Evolutionary conservation across 768 basidiomycete species (phyloP).

Genomic region (Phylloporus sp.): DNA sequence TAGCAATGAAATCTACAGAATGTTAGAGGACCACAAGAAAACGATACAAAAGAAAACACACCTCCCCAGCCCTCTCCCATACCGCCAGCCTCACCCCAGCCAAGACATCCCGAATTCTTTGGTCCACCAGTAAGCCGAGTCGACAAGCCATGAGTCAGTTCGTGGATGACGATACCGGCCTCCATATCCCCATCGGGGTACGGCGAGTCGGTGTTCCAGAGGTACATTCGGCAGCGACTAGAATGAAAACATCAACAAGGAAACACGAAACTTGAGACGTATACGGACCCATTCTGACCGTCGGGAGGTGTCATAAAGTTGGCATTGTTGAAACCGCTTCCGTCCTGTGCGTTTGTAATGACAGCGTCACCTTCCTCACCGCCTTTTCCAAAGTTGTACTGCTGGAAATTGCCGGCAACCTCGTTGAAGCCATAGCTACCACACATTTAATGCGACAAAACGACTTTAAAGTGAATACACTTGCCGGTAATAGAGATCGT

Average conservation of each 20-base stretch:
- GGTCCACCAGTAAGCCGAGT: constrained; percentile 95
- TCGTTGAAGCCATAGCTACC: constrained; percentile 88
- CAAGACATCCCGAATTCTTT: constrained; percentile 86
- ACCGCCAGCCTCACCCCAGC: constrained; percentile 93
- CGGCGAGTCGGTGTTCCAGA: constrained; percentile 89
- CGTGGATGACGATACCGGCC: constrained; percentile 95
- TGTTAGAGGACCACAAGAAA: background rate
- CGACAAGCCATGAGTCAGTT: constrained; percentile 83
- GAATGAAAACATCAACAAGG: background rate
- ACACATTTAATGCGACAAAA: constrained; percentile 4
- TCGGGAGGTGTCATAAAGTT: constrained; percentile 89
- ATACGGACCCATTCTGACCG: constrained; percentile 65
- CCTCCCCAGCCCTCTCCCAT: constrained; percentile 99
- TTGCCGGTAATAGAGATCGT: constrained; percentile 77
- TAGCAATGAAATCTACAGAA: constrained; percentile 72
- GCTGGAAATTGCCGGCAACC: constrained; percentile 93
- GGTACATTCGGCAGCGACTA: constrained; percentile 87
- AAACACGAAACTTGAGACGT: background rate
- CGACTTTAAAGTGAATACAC: background rate
- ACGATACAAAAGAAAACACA: constrained; percentile 21
- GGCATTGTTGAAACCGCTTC: constrained; percentile 87
- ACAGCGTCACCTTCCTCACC: constrained; percentile 87
- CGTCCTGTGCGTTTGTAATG: constrained; percentile 94
- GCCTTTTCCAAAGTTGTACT: constrained; percentile 91
- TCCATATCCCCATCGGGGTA: constrained; percentile 95